Evolutionary conservation across 805 yeast genomes (phyloP).

Genomic region (Sporopachydermia quercuum): DNA sequence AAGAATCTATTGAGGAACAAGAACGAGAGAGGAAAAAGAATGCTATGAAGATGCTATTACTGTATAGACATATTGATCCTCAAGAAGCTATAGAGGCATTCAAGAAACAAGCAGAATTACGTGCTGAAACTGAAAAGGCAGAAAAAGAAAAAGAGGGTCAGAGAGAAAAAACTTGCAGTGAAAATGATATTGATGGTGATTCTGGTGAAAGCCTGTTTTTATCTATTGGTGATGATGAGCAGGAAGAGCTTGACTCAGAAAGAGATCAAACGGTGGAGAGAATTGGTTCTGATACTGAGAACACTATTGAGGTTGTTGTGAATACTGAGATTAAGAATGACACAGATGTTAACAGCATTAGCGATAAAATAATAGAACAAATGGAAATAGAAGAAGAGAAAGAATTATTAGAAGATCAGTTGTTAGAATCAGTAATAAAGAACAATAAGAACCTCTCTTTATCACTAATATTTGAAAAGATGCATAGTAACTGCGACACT

Average conservation of each 20-base stretch:
- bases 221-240: slow-evolving; percentile 13
- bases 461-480: too few species aligned
- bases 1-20: slow-evolving; percentile 11
- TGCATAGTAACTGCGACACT: too few species aligned
- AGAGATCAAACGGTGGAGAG: neutral
- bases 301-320: too few species aligned
- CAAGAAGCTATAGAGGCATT: too few species aligned
- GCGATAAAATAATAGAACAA: neutral
- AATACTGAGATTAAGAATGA: neutral
- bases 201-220: slow-evolving; percentile 20
- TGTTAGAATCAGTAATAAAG: too few species aligned
- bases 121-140: too few species aligned
- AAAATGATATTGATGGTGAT: slow-evolving; percentile 17
- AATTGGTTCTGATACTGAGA: neutral
- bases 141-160: slow-evolving; percentile 5
- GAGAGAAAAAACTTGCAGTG: slow-evolving; percentile 3
- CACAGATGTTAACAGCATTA: neutral
- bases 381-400: neutral
- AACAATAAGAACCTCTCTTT: too few species aligned
- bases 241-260: slow-evolving; percentile 4
- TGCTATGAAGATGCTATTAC: slow-evolving; percentile 43
- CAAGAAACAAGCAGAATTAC: too few species aligned
- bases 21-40: slow-evolving; percentile 22
- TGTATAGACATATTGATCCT: slow-evolving; percentile 53
- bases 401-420: neutral